Base-by-base conservation (phyloP, 805 yeast genomes). In the Candida glaebosa region DNA sequence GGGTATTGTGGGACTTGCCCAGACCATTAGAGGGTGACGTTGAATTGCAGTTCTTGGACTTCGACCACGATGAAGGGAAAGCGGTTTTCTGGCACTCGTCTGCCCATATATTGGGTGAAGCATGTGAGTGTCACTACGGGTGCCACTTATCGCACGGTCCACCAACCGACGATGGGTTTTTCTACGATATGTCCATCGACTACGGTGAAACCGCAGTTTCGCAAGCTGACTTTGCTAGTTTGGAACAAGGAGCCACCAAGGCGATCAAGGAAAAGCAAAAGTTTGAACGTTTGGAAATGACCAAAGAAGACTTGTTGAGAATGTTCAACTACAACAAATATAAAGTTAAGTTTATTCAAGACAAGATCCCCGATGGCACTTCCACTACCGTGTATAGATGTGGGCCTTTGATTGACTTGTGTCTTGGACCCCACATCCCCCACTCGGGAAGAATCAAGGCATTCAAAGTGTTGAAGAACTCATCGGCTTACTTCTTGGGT, bases 1-100 rank as follows among this genome's bases (percentile, higher is more conserved):
- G 95, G 44, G 54, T 50, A 32, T 73, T 91, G 54, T 93, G 99
- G 98, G 99, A 93, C 70, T 74, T 93, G 57, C 90, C 84, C 50
- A 84, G 99, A 69, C 97, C 97, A 18, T 73, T 93, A 39, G 99
- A 93, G 68, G 67, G 65, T 9, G 84, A 78, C 46, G 73, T 78
- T 45, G 62, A 69, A 18, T 71, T 93, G 48, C 93, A 88, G 62
- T 83, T 89, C 57, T 78, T 88, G 60, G 97, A 90, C 61, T 93
- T 93, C 57, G 95, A 88, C 31, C 75, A 87, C 46, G 86, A 86
- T n/a, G 97, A 90, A 58, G 99, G 98, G 66, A 87, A 84, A 63
- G 81, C 82, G 50, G 98, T 91, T 26, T 93, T 93, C 71, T 93
- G 99, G 99, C 99, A 93, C 66, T 93, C 99, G 2, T 85, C 96